Evolutionary conservation across 225 moss, liverwort and hornwort genomes (phyloP).

Genomic region (Rhytidiadelphus loreus): DNA sequence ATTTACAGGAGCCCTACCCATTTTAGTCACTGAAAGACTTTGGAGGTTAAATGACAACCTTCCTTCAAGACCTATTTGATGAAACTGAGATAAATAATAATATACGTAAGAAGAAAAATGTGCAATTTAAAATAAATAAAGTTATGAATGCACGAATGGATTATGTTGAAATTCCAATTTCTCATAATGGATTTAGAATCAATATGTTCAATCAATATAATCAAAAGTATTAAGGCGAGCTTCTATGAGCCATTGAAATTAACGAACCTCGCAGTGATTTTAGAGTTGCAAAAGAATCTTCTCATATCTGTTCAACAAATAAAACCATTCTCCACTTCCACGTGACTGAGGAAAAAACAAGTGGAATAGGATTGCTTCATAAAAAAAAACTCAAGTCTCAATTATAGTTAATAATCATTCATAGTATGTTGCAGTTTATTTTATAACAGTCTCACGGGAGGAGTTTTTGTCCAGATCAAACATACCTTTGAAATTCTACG

Average conservation of each 20-base stretch:
- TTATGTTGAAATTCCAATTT: not conserved
- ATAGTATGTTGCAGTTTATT: not conserved
- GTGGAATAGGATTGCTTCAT: not conserved
- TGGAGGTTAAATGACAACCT: not conserved
- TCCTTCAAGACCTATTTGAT: not conserved
- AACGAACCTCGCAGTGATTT: fast-evolving
- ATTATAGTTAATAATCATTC: not conserved
- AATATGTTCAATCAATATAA: not conserved
- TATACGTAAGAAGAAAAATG: not conserved
- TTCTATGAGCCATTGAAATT: not conserved
- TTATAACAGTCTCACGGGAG: not conserved
- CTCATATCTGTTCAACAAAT: not conserved
- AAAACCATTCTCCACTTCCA: not conserved
- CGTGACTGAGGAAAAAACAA: not conserved
- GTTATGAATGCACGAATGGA: too few relatives aligned
- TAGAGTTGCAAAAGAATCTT: not conserved
- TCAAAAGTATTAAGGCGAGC: not conserved
- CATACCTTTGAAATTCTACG: not conserved
- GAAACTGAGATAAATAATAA: not conserved
- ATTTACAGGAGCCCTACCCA: fast-evolving
- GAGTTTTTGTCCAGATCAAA: not conserved
- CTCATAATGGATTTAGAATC: not conserved
- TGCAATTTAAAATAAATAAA: not conserved
- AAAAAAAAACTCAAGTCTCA: not conserved
- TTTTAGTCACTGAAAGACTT: not conserved